Evolutionary conservation across 495 filamentous ascomycete genomes (phyloP).

Genomic region (Penicillium malachiteum): DNA sequence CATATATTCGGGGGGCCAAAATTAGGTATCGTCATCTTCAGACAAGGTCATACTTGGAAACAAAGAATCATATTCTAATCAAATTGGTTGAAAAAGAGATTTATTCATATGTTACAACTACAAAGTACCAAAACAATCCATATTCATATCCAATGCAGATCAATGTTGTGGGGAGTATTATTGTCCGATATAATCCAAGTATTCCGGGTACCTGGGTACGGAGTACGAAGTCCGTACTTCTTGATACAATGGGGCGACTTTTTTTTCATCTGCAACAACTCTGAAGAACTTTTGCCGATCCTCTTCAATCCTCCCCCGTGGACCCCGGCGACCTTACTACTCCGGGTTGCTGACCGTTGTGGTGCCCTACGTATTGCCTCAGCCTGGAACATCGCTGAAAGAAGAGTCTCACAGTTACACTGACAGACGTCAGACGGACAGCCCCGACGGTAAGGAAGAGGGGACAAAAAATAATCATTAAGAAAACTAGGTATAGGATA

Average conservation of each 20-base stretch:
- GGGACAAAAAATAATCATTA: neutral
- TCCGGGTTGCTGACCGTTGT: constrained; percentile 8
- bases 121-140: no score
- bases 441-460: neutral
- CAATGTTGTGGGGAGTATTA: no score
- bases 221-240: neutral
- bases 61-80: no score
- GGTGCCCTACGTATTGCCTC: constrained; percentile 6
- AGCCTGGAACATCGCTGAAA: constrained; percentile 16
- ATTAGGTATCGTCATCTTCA: neutral
- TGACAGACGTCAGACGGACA: neutral
- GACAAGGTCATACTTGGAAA: neutral
- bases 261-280: neutral
- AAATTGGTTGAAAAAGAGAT: no score
- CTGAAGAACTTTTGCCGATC: neutral
- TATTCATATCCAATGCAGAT: no score
- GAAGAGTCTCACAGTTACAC: constrained; percentile 10
- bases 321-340: neutral
- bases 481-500: no score
- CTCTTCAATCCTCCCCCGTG: neutral
- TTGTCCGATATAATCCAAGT: no score
- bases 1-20: neutral
- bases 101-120: no score
- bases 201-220: no score
- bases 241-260: neutral